phyloP scores from a whole-genome alignment of 768 basidiomycete species.

The Boletus rubropictus region DNA sequence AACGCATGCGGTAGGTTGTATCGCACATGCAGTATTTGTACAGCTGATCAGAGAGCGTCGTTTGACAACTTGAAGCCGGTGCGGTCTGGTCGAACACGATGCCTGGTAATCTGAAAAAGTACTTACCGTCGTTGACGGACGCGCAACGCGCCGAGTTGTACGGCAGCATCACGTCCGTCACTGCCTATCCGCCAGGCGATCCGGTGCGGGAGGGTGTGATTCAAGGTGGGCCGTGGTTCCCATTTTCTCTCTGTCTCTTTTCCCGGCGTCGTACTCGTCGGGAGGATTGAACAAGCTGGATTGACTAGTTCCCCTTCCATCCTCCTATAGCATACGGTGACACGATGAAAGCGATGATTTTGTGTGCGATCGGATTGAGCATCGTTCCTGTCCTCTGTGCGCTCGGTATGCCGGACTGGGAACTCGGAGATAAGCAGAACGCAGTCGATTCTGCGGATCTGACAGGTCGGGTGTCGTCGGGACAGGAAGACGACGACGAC shows the following conservation, averaged over 20 bases:
- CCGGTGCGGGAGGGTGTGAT: constrained; percentile 64
- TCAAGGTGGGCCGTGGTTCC: constrained; percentile 32
- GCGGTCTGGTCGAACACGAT: constrained; percentile 62
- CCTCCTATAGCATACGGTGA: constrained; percentile 43
- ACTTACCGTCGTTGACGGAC: constrained; percentile 47
- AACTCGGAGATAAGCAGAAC: constrained; percentile 67
- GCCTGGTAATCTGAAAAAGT: constrained; percentile 52
- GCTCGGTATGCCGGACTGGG: constrained; percentile 59
- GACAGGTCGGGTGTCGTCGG: constrained; percentile 10
- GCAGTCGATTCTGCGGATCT: constrained; percentile 44
- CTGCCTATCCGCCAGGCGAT: constrained; percentile 42
- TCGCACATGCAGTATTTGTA: too few species aligned
- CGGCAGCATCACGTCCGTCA: constrained; percentile 50
- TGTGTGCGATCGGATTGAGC: constrained; percentile 47
- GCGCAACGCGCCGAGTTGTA: constrained; percentile 43
- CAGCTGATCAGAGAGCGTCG: too few species aligned
- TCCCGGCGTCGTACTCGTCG: neutral
- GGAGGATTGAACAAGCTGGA: too few species aligned
- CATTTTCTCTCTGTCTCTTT: neutral
- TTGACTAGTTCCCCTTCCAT: neutral
- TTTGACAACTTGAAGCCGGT: constrained; percentile 34
- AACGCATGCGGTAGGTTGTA: constrained; percentile 46
- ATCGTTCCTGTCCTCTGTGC: constrained; percentile 55
- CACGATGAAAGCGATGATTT: constrained; percentile 52
- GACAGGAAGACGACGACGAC: neutral